Base-by-base conservation (phyloP, 176 grass and related monocot genomes). In the Ensete ventricosum region DNA sequence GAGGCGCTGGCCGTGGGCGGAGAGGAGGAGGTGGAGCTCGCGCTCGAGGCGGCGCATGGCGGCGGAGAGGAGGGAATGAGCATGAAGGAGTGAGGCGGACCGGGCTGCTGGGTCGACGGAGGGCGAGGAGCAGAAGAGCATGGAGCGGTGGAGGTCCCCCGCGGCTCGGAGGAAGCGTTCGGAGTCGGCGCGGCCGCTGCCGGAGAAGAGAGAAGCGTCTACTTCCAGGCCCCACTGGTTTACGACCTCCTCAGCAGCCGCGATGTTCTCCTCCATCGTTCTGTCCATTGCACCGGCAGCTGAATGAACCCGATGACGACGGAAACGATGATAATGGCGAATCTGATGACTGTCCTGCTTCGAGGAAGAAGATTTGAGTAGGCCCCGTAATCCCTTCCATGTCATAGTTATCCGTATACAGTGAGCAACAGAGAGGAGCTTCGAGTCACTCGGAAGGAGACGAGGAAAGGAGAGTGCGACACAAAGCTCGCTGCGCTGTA, bases 101-200 rank as follows among this genome's bases (percentile, higher is more conserved):
- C 21, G 51, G 9, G 23, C 50, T 21, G 50, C 12, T 0, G 27
- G 62, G 3, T 12, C 17, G 59, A 27, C 14, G 3, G 67, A 77
- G 25, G 81, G 62, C 0, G 82, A 80, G 9, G 85, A 75, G 43
- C 85, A 83, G 77, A 83, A 79, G 62, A 87, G 55, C 80, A 96
- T 88, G 60, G 86, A 80, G 0, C 84, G 82, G 79, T 96, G 92
- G 62, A 96, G 86, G 67, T 96, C 74, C 6, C 75, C 54, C 10
- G 69, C 64, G 1, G 92, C 86, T 4, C 51, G 71, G 2, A 92
- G 78, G 82, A 92, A 96, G 1, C 1, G 50, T 0, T 24, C 1
- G 67, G 76, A 22, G 25, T 87, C 84, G 50, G 25, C 24, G 11
- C 49, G 54, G 24, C 78, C 58, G 78, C 76, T 80, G 81, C 80